phyloP scores from a whole-genome alignment of 169 alveolate genomes.

The Amoebophrya sp. region DNA sequence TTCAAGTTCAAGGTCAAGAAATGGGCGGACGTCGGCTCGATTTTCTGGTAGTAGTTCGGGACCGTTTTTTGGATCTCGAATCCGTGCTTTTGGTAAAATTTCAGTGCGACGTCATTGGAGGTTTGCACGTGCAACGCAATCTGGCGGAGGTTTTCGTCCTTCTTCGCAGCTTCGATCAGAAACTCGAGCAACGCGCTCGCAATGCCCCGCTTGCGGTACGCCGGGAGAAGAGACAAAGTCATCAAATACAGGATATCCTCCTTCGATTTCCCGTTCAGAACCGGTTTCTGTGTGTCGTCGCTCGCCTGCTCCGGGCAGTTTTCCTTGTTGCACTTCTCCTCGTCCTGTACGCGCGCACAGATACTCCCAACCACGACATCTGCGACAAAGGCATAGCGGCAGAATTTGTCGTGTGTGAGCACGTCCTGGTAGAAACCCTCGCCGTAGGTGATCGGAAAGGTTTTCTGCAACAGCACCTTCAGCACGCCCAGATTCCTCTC shows the following conservation, averaged over 20 bases:
- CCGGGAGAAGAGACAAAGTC: not conserved
- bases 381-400: not conserved
- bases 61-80: not conserved
- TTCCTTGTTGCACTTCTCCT: no score
- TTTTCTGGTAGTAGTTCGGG: not conserved
- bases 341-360: not conserved
- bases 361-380: constrained; percentile 5
- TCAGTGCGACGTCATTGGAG: not conserved
- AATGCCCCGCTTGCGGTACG: not conserved
- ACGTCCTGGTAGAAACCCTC: not conserved
- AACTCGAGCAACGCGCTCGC: not conserved
- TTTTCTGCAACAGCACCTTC: not conserved
- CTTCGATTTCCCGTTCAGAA: no score
- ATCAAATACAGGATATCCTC: not conserved
- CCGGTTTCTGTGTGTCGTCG: no score
- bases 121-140: not conserved
- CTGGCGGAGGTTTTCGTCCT: not conserved
- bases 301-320: no score
- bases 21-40: not conserved
- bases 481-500: not conserved
- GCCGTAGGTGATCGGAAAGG: not conserved
- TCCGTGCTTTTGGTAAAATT: not conserved
- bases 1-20: not conserved
- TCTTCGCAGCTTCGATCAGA: not conserved
- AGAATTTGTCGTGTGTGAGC: not conserved